Conservation (phyloP, 1,284 basidiomycete species). For the Sporisorium iseilematis-ciliati region DNA sequence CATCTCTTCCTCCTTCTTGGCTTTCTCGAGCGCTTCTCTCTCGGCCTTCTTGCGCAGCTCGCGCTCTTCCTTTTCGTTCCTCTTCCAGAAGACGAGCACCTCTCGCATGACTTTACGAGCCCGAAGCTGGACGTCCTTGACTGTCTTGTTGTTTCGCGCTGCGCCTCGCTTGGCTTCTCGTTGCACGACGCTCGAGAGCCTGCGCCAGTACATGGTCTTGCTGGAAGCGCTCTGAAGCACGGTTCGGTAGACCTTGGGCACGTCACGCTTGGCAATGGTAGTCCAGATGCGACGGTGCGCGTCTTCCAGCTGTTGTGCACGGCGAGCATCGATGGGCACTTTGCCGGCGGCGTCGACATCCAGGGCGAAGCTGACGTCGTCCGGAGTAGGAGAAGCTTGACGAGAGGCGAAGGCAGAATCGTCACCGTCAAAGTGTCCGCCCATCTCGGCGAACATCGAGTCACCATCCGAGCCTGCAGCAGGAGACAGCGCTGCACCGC, state of each 20-base stretch:
- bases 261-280: constrained; percentile 67
- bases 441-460: constrained; percentile 36
- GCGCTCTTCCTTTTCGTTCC: constrained; percentile 92
- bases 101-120: constrained; percentile 83
- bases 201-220: constrained; percentile 77
- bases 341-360: constrained; percentile 50
- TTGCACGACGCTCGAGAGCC: constrained; percentile 81
- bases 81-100: constrained; percentile 97
- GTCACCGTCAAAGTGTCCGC: constrained; percentile 38
- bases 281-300: constrained; percentile 68
- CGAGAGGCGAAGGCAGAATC: constrained; percentile 42
- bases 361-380: constrained; percentile 39
- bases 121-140: constrained; percentile 89
- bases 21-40: constrained; percentile 73
- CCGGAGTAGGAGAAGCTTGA: constrained; percentile 36
- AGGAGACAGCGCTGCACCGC: constrained; percentile 32
- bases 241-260: constrained; percentile 69
- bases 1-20: constrained; percentile 94
- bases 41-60: constrained; percentile 93
- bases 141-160: constrained; percentile 82
- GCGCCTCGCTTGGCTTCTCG: constrained; percentile 85
- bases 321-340: constrained; percentile 58
- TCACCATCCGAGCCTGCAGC: constrained; percentile 43
- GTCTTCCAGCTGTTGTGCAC: constrained; percentile 64
- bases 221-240: constrained; percentile 64